These are phyloP conservation scores for Neofusicoccum laricinum DNA, from an alignment of 2,329 filamentous ascomycete species.

Conservation along the genomic window DNA sequence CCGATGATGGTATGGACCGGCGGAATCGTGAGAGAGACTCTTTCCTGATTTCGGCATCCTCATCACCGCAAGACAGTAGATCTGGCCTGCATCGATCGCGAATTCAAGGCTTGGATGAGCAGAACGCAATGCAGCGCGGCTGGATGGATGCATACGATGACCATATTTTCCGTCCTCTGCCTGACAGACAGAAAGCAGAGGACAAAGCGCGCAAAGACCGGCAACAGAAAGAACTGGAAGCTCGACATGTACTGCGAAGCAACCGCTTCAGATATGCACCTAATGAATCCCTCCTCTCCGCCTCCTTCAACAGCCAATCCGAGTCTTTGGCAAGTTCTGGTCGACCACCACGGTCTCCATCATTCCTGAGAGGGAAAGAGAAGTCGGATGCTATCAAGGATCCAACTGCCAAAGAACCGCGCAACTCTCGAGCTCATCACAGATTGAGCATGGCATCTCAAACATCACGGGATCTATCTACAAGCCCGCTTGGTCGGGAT, in stretches of 20 bases:
- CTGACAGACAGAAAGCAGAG: conserved; percentile 19
- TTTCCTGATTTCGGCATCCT: background rate
- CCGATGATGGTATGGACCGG: background rate
- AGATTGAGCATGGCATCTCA: background rate
- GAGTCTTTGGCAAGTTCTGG: conserved; percentile 24
- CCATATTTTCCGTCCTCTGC: conserved; percentile 28
- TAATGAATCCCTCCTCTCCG: conserved; percentile 23
- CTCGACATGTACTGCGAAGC: background rate
- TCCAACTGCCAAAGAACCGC: background rate
- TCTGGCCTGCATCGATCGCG: background rate
- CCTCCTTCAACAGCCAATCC: conserved; percentile 29
- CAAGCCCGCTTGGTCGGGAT: background rate
- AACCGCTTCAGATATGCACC: background rate
- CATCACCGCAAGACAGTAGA: conserved; percentile 1
- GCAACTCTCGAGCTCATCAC: background rate
- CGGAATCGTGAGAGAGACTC: background rate
- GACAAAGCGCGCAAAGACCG: conserved; percentile 7
- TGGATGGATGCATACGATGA: conserved; percentile 42
- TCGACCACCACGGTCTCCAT: conserved; percentile 21
- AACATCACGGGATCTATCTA: background rate
- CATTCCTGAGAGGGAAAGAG: background rate
- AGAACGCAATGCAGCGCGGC: conserved; percentile 4
- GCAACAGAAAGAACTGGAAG: conserved; percentile 12
- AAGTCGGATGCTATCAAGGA: background rate
- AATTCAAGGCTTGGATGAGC: background rate